These are phyloP conservation scores for Pleurotus tuoliensis DNA, from an alignment of 768 basidiomycete genomes.

Conservation along the genomic window DNA sequence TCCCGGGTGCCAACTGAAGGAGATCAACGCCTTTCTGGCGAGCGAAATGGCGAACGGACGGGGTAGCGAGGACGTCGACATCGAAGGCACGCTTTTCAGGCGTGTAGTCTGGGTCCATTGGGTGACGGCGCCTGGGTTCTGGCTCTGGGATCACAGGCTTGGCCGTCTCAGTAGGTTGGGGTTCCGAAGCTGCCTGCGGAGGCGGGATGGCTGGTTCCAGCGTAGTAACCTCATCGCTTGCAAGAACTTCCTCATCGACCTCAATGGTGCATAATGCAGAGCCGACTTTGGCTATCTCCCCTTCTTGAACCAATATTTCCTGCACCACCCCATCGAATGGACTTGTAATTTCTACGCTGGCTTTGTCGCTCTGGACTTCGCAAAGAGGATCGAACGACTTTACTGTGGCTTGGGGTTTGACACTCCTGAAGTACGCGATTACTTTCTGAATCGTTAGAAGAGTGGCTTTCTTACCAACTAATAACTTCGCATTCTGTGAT, in stretches of 20 bases:
- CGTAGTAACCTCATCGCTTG: slow-evolving; percentile 17
- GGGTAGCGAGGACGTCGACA: slow-evolving; percentile 55
- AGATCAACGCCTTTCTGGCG: slow-evolving; percentile 63
- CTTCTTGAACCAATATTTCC: slow-evolving; percentile 72
- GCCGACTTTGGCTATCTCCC: slow-evolving; percentile 83
- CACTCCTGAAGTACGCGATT: no score
- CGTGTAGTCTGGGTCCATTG: slow-evolving; percentile 57
- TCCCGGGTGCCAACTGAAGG: slow-evolving; percentile 52
- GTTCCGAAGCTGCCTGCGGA: slow-evolving; percentile 6
- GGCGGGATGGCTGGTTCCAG: slow-evolving; percentile 10
- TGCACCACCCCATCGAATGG: slow-evolving; percentile 77
- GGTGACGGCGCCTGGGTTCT: slow-evolving; percentile 39
- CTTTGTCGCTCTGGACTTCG: slow-evolving; percentile 89
- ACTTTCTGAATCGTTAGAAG: no score
- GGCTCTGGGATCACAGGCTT: slow-evolving; percentile 2
- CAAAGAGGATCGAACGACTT: slow-evolving; percentile 71
- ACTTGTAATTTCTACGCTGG: slow-evolving; percentile 86
- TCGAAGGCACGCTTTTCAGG: slow-evolving; percentile 7
- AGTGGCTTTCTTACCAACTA: slow-evolving; percentile 48
- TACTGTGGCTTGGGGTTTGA: slow-evolving; percentile 47
- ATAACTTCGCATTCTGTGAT: slow-evolving; percentile 90
- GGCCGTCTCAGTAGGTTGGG: slow-evolving; percentile 1
- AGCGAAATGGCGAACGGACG: slow-evolving; percentile 77
- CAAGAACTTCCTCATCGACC: slow-evolving; percentile 55
- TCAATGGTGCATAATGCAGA: slow-evolving; percentile 75